A percentile compares a stretch with the other conserved stretches of the same genome.
phyloP scores from a whole-genome alignment of 768 basidiomycete genomes.

The Hortiboletus flavorubellus region DNA sequence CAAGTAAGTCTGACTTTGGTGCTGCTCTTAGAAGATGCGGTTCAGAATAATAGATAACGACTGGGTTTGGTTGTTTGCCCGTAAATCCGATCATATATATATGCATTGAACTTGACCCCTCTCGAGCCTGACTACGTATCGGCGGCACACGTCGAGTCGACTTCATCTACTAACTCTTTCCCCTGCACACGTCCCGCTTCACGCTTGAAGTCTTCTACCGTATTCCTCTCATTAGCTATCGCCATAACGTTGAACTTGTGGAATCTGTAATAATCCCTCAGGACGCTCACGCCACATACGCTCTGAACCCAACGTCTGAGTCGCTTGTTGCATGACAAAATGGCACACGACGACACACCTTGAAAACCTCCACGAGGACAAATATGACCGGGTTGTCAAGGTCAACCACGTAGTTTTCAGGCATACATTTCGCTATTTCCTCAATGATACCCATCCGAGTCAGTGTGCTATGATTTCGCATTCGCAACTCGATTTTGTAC shows the following conservation, averaged over 20 bases:
- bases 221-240: constrained; percentile 53
- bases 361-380: constrained; percentile 80
- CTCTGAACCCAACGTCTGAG: constrained; percentile 42
- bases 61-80: not conserved
- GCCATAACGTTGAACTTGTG: constrained; percentile 81
- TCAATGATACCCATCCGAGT: constrained; percentile 58
- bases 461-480: constrained; percentile 75
- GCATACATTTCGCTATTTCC: constrained; percentile 67
- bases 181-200: constrained; percentile 33
- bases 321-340: not conserved
- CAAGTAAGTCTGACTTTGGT: not conserved
- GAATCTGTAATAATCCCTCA: constrained; percentile 65
- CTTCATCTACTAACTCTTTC: constrained; percentile 9
- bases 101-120: not conserved
- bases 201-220: constrained; percentile 31
- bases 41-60: too few species aligned
- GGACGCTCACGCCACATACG: constrained; percentile 71
- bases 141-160: not conserved
- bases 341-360: constrained; percentile 43
- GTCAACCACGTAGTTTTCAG: constrained; percentile 63
- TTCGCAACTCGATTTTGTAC: constrained; percentile 80
- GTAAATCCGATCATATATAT: not conserved
- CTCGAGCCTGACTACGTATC: not conserved
- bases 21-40: not conserved
- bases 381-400: constrained; percentile 67